These are phyloP conservation scores for Eucalyptus erythrocorys DNA, from an alignment of 345 rosid genomes.

Conservation along the genomic window DNA sequence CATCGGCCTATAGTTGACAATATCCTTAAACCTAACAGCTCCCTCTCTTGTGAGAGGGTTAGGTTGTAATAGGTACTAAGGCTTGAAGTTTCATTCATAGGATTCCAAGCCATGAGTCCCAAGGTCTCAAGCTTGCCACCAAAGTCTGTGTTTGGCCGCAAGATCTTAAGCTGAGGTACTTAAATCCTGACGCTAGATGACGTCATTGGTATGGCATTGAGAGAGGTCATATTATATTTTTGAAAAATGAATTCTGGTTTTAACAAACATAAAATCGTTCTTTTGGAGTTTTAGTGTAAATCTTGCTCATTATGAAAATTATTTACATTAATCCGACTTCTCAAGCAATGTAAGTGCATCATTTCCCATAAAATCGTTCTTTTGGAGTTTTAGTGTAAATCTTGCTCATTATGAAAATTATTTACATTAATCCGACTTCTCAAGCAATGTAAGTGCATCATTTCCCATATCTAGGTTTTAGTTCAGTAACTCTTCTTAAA, in stretches of 20 bases:
- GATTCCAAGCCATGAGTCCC: background rate
- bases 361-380: background rate
- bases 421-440: background rate
- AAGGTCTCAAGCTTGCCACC: background rate
- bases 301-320: background rate
- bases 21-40: too few relatives aligned
- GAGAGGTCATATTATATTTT: background rate
- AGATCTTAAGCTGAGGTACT: background rate
- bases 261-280: background rate
- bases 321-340: background rate
- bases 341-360: background rate
- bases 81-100: background rate
- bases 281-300: background rate
- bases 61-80: background rate
- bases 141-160: background rate
- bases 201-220: background rate
- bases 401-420: background rate
- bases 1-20: too few relatives aligned
- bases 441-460: background rate
- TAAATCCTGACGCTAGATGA: background rate
- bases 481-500: background rate
- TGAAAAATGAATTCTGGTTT: background rate
- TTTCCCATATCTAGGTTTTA: background rate
- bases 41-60: fast-evolving
- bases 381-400: background rate